Conservation (phyloP, 2,329 filamentous ascomycete genomes). For the Gnomoniopsis sp. region DNA sequence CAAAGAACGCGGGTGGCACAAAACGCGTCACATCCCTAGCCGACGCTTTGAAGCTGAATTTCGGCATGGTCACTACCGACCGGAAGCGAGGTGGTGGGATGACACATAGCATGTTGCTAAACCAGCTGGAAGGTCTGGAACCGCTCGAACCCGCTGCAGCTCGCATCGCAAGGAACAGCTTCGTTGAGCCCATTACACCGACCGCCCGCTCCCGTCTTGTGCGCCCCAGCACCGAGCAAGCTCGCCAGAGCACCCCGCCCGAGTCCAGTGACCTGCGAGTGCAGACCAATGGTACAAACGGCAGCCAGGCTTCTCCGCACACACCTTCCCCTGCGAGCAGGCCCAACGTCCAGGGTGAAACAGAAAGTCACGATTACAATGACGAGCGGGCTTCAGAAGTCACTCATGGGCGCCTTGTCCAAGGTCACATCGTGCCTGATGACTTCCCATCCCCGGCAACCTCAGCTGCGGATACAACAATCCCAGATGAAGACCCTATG, state of each 20-base stretch:
- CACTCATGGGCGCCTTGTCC: slow-evolving; percentile 83
- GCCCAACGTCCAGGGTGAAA: slow-evolving; percentile 35
- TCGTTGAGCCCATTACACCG: slow-evolving; percentile 20
- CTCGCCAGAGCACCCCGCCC: slow-evolving; percentile 42
- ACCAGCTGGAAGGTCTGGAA: slow-evolving; percentile 60
- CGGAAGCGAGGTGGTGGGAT: slow-evolving; percentile 62
- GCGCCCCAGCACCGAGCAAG: slow-evolving; percentile 29
- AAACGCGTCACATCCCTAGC: slow-evolving; percentile 95
- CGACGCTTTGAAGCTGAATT: slow-evolving; percentile 94
- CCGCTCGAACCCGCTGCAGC: slow-evolving; percentile 22
- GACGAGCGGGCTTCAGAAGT: slow-evolving; percentile 85
- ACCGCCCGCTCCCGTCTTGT: slow-evolving; percentile 25
- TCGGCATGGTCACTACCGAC: slow-evolving; percentile 92
- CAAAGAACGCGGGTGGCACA: slow-evolving; percentile 95
- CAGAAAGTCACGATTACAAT: slow-evolving; percentile 54
- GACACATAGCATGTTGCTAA: slow-evolving; percentile 75
- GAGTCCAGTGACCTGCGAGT: slow-evolving; percentile 30
- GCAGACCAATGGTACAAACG: slow-evolving; percentile 24
- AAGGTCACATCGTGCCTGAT: slow-evolving; percentile 94
- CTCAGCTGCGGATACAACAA: slow-evolving; percentile 65
- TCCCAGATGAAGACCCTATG: slow-evolving; percentile 79
- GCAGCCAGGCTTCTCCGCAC: slow-evolving; percentile 21
- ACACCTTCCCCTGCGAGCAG: slow-evolving; percentile 32
- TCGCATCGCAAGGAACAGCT: slow-evolving; percentile 22
- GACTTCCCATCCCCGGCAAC: slow-evolving; percentile 77